Conservation (phyloP, 2,329 filamentous ascomycete genomes). For the Calonectria ilicicola region DNA sequence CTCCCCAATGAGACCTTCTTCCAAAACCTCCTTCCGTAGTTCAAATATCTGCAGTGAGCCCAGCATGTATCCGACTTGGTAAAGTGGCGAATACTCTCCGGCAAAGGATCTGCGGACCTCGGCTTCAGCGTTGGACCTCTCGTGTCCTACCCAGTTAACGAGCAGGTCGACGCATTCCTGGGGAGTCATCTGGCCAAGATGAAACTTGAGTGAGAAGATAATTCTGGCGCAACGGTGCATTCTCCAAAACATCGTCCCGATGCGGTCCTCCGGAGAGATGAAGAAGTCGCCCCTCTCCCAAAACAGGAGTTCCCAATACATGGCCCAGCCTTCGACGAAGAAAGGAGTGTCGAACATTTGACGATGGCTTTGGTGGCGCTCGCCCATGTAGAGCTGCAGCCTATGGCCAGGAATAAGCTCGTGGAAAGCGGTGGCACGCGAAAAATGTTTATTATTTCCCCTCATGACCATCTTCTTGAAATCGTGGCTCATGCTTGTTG, state of each 20-base stretch:
- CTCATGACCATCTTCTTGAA: constrained; percentile 71
- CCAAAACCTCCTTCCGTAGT: constrained; percentile 62
- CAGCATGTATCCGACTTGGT: constrained; percentile 71
- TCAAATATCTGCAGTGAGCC: constrained; percentile 68
- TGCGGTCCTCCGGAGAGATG: constrained; percentile 60
- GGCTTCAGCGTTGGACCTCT: constrained; percentile 69
- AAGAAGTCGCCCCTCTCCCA: constrained; percentile 67
- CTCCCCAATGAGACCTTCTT: constrained; percentile 53
- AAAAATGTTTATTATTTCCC: constrained; percentile 69
- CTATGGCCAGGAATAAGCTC: constrained; percentile 72
- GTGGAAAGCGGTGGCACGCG: constrained; percentile 70
- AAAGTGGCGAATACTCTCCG: constrained; percentile 68
- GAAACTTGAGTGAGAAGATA: constrained; percentile 68
- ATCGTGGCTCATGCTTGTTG: constrained; percentile 62
- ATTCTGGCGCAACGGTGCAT: constrained; percentile 73
- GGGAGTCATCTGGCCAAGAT: constrained; percentile 65
- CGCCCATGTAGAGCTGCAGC: constrained; percentile 63
- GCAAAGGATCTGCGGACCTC: constrained; percentile 69
- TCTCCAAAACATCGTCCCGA: constrained; percentile 72
- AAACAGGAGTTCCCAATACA: constrained; percentile 72
- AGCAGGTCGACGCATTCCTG: constrained; percentile 68
- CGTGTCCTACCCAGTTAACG: constrained; percentile 68
- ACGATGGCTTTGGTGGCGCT: constrained; percentile 61
- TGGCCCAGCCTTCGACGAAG: constrained; percentile 71
- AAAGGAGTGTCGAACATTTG: constrained; percentile 67